phyloP scores from a whole-genome alignment of 139 green algal genomes.

The Chlorella sp. region DNA sequence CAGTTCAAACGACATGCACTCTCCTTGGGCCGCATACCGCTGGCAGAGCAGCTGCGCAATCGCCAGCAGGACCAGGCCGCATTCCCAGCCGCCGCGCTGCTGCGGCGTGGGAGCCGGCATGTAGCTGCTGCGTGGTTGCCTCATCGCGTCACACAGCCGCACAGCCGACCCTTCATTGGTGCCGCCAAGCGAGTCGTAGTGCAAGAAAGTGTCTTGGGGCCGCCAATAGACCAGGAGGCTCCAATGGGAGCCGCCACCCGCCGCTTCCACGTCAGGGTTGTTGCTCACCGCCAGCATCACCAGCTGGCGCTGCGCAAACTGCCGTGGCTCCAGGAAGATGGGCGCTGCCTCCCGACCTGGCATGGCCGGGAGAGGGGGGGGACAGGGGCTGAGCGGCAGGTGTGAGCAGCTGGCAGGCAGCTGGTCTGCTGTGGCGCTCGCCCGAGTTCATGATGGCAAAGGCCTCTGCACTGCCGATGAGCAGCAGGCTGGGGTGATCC shows the following conservation, averaged over 20 bases:
- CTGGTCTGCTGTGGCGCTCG: too few relatives aligned
- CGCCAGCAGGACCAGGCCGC: slow-evolving; percentile 69
- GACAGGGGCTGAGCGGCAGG: too few relatives aligned
- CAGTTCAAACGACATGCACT: slow-evolving; percentile 8
- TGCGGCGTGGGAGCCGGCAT: slow-evolving; percentile 21
- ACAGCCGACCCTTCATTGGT: slow-evolving; percentile 37
- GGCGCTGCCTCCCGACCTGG: too few relatives aligned
- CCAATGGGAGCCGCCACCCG: slow-evolving; percentile 66
- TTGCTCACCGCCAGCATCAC: slow-evolving; percentile 74
- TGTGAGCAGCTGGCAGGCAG: too few relatives aligned
- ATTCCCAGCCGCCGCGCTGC: slow-evolving; percentile 75
- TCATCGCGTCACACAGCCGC: neutral
- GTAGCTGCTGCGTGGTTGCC: neutral
- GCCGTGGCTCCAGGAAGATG: slow-evolving; percentile 9
- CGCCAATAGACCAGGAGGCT: slow-evolving; percentile 52
- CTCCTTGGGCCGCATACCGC: neutral
- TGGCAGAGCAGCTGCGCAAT: slow-evolving; percentile 36
- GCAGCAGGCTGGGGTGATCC: neutral
- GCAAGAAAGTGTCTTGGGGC: slow-evolving; percentile 36
- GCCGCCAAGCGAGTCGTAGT: slow-evolving; percentile 59
- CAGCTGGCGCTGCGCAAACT: slow-evolving; percentile 20
- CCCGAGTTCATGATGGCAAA: neutral
- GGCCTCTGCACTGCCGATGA: slow-evolving; percentile 13
- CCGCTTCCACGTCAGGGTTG: slow-evolving; percentile 51
- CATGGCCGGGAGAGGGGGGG: too few relatives aligned